Evolutionary conservation across 306 rosid genomes (phyloP).

Genomic region (Castanea crenata): DNA sequence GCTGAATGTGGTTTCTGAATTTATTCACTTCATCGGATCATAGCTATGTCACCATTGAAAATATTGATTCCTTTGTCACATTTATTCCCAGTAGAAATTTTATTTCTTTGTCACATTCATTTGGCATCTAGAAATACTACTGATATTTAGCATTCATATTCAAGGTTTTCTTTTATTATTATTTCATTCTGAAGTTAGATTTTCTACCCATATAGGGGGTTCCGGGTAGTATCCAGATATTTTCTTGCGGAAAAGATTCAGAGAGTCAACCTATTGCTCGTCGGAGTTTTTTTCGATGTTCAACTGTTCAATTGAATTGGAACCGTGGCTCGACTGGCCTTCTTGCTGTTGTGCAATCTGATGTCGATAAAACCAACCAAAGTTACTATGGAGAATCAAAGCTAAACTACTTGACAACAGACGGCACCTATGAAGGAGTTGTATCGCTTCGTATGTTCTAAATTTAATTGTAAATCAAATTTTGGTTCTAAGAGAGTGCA

Average conservation of each 20-base stretch:
- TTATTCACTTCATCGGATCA: neutral
- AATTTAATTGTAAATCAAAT: neutral
- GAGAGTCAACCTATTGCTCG: conserved; percentile 73
- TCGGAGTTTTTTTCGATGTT: conserved; percentile 84
- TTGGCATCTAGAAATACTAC: conserved; percentile 1
- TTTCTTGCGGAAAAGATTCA: conserved; percentile 53
- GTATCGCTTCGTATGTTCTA: conserved; percentile 84
- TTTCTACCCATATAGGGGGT: conserved; percentile 55
- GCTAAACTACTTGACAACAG: conserved; percentile 82
- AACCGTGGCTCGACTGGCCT: conserved; percentile 86
- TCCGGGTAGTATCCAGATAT: conserved; percentile 90
- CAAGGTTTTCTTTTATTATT: conserved; percentile 9
- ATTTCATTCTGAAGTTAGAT: conserved; percentile 5
- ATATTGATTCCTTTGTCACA: neutral
- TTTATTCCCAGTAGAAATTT: neutral
- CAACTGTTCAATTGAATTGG: conserved; percentile 82
- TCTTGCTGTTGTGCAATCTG: conserved; percentile 78
- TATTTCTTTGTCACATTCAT: neutral
- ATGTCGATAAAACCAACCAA: conserved; percentile 95
- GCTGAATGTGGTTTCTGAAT: neutral
- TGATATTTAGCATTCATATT: neutral
- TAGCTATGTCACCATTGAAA: neutral
- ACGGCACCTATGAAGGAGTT: conserved; percentile 80
- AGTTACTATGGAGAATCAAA: conserved; percentile 96
- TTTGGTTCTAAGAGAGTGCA: neutral